These are phyloP conservation scores for Fistulifera pelliculosa DNA, from an alignment of 108 stramenopile species.

Conservation along the genomic window DNA sequence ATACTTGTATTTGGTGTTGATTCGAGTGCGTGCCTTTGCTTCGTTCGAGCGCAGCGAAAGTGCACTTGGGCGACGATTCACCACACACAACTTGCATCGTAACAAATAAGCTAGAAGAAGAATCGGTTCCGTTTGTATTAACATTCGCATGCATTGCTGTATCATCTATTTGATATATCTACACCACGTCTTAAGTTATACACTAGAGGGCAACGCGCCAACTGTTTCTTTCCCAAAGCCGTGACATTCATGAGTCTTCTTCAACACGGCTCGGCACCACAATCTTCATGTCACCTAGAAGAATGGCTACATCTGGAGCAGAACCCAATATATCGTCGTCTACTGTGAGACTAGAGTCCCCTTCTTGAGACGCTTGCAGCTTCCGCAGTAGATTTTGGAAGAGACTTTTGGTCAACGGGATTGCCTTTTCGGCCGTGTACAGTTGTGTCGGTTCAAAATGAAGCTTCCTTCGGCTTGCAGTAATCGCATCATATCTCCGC, in stretches of 20 bases:
- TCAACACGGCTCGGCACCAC: constrained; percentile 6
- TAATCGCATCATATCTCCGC: constrained; percentile 71
- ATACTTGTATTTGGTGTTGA: too few species aligned
- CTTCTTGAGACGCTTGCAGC: constrained; percentile 6
- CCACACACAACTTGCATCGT: too few species aligned
- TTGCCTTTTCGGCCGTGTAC: constrained; percentile 25
- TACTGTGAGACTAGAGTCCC: constrained; percentile 3
- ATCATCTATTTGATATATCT: too few species aligned
- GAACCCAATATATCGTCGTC: constrained; percentile 15
- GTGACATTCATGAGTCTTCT: neutral
- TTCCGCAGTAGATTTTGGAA: constrained; percentile 21
- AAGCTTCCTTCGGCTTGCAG: constrained; percentile 7
- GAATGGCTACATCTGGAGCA: constrained; percentile 39
- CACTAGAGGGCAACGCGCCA: too few species aligned
- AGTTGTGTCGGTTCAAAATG: constrained; percentile 23
- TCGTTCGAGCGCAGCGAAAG: too few species aligned
- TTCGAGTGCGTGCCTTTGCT: too few species aligned
- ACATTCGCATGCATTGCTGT: too few species aligned
- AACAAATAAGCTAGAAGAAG: too few species aligned
- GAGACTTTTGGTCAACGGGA: constrained; percentile 19
- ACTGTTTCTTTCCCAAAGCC: too few species aligned
- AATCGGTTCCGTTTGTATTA: too few species aligned
- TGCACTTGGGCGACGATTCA: too few species aligned
- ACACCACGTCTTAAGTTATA: too few species aligned
- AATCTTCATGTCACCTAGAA: constrained; percentile 31